Evolutionary conservation across 2,329 filamentous ascomycete genomes (phyloP).

Genomic region (Neopestalotiopsis sp.): DNA sequence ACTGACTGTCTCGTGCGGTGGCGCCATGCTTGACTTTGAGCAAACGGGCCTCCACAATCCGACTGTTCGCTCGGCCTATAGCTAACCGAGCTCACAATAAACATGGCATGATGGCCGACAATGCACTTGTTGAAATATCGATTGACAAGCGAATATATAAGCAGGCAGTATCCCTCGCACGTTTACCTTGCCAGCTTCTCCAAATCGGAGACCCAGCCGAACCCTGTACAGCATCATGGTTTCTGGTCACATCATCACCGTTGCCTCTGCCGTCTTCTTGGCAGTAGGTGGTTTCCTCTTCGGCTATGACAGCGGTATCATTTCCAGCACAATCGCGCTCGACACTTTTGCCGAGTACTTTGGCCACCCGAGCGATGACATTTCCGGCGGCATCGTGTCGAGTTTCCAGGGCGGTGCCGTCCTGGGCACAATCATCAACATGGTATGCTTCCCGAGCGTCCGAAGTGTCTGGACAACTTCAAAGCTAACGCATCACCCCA

Average conservation of each 20-base stretch:
- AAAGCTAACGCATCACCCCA: neutral
- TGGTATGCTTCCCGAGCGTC: neutral
- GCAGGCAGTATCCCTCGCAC: too few species aligned
- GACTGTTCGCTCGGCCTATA: too few species aligned
- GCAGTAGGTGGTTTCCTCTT: slow-evolving; percentile 7
- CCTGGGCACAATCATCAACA: slow-evolving; percentile 12
- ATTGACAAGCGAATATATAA: too few species aligned
- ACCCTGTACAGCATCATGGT: too few species aligned
- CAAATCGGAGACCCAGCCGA: too few species aligned
- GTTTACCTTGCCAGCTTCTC: too few species aligned
- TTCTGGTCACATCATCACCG: neutral
- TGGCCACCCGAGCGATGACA: neutral
- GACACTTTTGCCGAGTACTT: slow-evolving; percentile 1
- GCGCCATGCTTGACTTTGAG: too few species aligned
- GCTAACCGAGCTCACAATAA: too few species aligned
- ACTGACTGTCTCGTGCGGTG: too few species aligned
- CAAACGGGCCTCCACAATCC: too few species aligned
- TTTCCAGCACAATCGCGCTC: neutral
- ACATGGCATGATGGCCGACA: too few species aligned
- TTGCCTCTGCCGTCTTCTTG: slow-evolving; percentile 2
- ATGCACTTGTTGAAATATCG: too few species aligned
- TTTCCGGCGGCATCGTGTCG: neutral
- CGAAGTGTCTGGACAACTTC: neutral
- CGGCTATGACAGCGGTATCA: slow-evolving; percentile 12
- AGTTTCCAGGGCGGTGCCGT: slow-evolving; percentile 12